Evolutionary conservation across 2,329 filamentous ascomycete species (phyloP), one percentile per base, ranked within the genome.

Genomic region (Colletotrichum limetticola): DNA sequence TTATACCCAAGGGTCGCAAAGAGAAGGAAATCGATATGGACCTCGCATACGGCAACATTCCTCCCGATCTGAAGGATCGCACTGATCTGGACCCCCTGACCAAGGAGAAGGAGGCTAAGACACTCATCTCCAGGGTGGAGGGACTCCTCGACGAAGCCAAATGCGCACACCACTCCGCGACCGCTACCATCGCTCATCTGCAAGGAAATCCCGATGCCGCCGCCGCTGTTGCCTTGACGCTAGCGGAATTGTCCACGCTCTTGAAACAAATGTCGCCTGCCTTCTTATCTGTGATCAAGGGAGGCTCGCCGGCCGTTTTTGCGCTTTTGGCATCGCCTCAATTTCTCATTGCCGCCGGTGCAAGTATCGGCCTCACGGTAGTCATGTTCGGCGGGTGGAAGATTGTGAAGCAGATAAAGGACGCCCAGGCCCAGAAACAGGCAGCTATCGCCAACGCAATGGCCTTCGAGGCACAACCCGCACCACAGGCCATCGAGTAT

Each of bases 301-400:
- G 91, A 52, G 92, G 92, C 24, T 96, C 95, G 49, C 97, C 97
- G 0, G 93, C 94, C 8, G 92, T 98, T 24, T 96, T 98, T 77
- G 94, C 93, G 0, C 88, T 99, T 26, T 89, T 99, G 4, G 92
- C 94, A 0, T 95, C 93, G 69, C 97, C 97, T 1, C 95, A 99
- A 79, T 99, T 99, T 80, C 90, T 98, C 75, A 98, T 99, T 78
- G 95, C 95, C 4, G 95, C 94, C 0, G 94, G 95, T 56, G 91
- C 98, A 16, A 94, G 94, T 0, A 91, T 98, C 0, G 97, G 97
- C 16, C 92, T 98, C n/a, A 98, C 97, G 0, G 92, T 98, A 9
- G 94, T 99, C 78, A 95, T 97, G 81, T 94, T 99, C 73, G 97
- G 97, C 66, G 96, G 97, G 5, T 98, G 95, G 89, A 98, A 98